A percentile compares a stretch with the other conserved stretches of the same genome.
phyloP scores from a whole-genome alignment of 1,284 basidiomycete genomes.

The Gymnopus androsaceus region DNA sequence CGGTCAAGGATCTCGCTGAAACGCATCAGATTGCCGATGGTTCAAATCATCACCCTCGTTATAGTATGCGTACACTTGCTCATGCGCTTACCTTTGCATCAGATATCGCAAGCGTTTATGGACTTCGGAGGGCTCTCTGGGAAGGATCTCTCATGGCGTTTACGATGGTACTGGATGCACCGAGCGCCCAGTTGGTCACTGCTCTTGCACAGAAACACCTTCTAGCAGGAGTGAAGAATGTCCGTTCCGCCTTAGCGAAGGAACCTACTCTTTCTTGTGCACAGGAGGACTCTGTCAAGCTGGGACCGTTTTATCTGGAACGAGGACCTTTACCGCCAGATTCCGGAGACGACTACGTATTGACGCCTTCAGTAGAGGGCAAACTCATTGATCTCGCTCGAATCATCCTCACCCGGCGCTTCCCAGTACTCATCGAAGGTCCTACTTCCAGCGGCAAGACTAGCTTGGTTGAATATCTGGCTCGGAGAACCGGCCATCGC shows the following conservation, averaged over 20 bases:
- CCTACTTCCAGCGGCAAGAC: constrained; percentile 99
- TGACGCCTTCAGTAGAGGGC: constrained; percentile 95
- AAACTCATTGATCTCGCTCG: constrained; percentile 93
- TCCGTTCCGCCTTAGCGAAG: constrained; percentile 71
- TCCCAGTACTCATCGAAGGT: constrained; percentile 96
- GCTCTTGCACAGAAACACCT: constrained; percentile 78
- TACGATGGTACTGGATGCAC: constrained; percentile 87
- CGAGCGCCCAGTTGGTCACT: constrained; percentile 73
- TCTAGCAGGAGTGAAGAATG: constrained; percentile 83
- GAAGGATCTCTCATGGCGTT: constrained; percentile 98
- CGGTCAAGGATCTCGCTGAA: constrained; percentile 81
- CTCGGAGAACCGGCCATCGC: constrained; percentile 89
- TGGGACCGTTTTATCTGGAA: constrained; percentile 92
- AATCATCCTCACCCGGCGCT: constrained; percentile 86
- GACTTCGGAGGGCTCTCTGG: constrained; percentile 87
- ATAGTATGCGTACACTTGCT: constrained; percentile 94
- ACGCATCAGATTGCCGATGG: constrained; percentile 89
- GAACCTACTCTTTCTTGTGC: constrained; percentile 52
- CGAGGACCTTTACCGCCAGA: constrained; percentile 72
- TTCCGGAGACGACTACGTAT: constrained; percentile 80
- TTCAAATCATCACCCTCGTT: constrained; percentile 93
- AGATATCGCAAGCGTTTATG: constrained; percentile 78
- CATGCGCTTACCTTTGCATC: constrained; percentile 91
- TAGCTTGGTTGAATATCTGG: constrained; percentile 95
- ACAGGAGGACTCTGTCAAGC: constrained; percentile 70